Evolutionary conservation across 108 stramenopile genomes (phyloP), one percentile per base, ranked within the genome.

Genomic region (Discostella stelligeroides): DNA sequence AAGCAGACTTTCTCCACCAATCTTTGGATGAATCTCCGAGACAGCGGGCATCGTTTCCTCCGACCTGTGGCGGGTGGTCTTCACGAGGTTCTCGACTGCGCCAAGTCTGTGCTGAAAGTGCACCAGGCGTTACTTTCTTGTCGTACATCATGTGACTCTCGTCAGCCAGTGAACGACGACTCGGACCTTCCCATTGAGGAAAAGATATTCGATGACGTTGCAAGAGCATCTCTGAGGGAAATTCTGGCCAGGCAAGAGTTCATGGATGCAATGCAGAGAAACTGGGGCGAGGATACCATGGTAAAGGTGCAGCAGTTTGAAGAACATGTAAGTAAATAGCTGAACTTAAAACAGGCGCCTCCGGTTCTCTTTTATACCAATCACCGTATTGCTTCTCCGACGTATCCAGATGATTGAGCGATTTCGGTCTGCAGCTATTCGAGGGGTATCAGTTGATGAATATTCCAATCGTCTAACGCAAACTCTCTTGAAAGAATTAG

Each of bases 61-160:
- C 25, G 29, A 10, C 40, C 60, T 2, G 20, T 3, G 0, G 24
- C 17, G 7, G 41, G 15, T 12, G 60, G 15, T 17, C n/a, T n/a
- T n/a, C 41, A 62, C 38, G 60, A 62, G 60, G 45, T 43, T 7
- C 40, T 62, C 1, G 40, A 62, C n/a, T 1, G 41, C 60, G 41
- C 10, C 8, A 40, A 23, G 27, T 37, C 43, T 14, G 27, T 62
- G 2, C 10, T 7, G 14, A 62, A 62, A 40, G 23, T 39, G 18
- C 41, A 39, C 27, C 60, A 45, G 0, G 60, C 60, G 2, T 40
- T 62, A 7, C 13, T 11, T 11, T 7, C 1, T 7, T 62, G 60
- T 20, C 41, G 41, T 14, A 62, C 60, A 6, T 25, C 8, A 24
- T 1, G 27, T 8, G 38, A 62, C 1, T 37, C 38, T 15, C 23